Evolutionary conservation across 148 eudicot species (phyloP), one percentile per base, ranked within the genome.

Genomic region (Arctostaphylos glauca): DNA sequence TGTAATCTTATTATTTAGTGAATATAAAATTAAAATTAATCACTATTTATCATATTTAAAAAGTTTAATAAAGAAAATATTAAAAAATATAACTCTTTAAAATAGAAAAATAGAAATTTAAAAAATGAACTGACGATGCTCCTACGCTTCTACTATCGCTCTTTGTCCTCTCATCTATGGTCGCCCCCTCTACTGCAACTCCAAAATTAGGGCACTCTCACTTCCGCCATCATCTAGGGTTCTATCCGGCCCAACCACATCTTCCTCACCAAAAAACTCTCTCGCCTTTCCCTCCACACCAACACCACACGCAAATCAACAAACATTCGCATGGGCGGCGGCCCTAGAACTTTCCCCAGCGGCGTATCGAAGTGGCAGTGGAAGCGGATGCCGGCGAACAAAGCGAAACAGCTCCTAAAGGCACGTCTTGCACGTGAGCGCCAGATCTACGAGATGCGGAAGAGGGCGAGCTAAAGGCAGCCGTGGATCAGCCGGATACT

Each of bases 331-430:
- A 93, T 90, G 94, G 98, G 98, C 53, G 98, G 98, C 21, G 98
- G 98, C 2, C 98, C 98, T 0, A 81, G 98, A 43, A 95, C 98
- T 12, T 95, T 44, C 88, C 98, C 98, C 0, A 97, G 98, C 14
- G 98, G 98, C 14, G 97, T 95, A 14, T 90, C 95, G 8, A 95
- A 95, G 83, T 95, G 98, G 98, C 92, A 95, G 82, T 95, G 98
- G 98, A 95, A 95, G 82, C 86, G 97, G 0, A 95, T 95, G 98
- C 98, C 92, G 76, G 85, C 87, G 12, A 93, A 91, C 56, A 95
- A 95, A 52, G 74, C 97, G 41, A 92, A 92, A 55, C 97, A 93
- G 82, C 92, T 95, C 10, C 92, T 95, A 44, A 91, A 90, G 52
- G 98, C 98, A 21, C 91, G 98, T 1, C 88, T 95, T 8, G 83